Percentiles rank a stretch among this genome's conserved stretches.
phyloP scores from a whole-genome alignment of 345 rosid genomes.

The Citrus unshiu region DNA sequence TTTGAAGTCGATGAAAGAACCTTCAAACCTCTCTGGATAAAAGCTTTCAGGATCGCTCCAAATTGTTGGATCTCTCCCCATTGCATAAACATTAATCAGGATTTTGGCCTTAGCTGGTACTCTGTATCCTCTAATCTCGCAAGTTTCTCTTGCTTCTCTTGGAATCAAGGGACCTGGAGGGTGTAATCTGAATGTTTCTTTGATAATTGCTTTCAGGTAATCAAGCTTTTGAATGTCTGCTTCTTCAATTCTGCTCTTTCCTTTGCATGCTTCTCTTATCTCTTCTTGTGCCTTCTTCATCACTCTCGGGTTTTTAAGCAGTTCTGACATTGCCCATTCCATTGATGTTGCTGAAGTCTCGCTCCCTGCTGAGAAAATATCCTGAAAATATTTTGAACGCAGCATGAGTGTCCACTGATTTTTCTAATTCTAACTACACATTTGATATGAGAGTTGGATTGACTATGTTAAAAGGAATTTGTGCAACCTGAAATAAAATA shows the following conservation, averaged over 20 bases:
- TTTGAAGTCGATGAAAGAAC: constrained; percentile 10
- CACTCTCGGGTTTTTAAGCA: constrained; percentile 8
- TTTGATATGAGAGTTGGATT: too few relatives aligned
- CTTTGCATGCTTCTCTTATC: constrained; percentile 1
- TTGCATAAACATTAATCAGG: constrained; percentile 23
- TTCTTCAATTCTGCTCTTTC: constrained; percentile 17
- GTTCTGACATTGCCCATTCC: constrained; percentile 25
- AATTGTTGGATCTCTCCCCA: constrained; percentile 26
- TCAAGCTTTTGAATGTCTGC: constrained; percentile 8
- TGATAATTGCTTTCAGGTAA: constrained; percentile 15
- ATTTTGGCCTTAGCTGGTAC: constrained; percentile 18
- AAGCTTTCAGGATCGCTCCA: constrained; percentile 17
- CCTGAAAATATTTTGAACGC: constrained; percentile 6
- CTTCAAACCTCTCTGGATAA: constrained; percentile 7
- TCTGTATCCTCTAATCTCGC: constrained; percentile 22
- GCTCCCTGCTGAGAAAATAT: constrained; percentile 20
- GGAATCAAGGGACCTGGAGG: constrained; percentile 20
- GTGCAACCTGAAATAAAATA: background rate
- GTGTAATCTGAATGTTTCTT: constrained; percentile 21
- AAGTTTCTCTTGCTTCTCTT: constrained; percentile 22
- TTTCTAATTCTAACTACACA: too few relatives aligned
- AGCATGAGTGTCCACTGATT: too few relatives aligned
- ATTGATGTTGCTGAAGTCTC: constrained; percentile 21
- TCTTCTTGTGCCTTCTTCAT: constrained; percentile 15
- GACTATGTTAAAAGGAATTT: too few relatives aligned